Base-by-base conservation (phyloP, 23 red algal species). In the Rhodosorus marinus region DNA sequence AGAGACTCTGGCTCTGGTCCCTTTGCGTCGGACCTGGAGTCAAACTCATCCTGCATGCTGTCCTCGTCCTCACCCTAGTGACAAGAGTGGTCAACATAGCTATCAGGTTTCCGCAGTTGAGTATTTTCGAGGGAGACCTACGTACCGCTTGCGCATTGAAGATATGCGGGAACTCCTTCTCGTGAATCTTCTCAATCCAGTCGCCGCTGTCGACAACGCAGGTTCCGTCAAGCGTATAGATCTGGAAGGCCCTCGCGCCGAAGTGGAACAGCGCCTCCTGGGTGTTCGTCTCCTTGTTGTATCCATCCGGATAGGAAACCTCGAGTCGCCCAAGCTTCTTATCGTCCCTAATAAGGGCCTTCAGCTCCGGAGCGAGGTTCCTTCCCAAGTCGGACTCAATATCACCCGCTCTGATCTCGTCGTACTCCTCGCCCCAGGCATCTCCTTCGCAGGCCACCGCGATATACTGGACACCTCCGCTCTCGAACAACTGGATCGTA, bases 71-170 rank as follows among this genome's bases (percentile, higher is more conserved):
- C 38, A 11, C 11, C 11, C 38, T 11, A 17, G 38, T 11, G 17
- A n/a, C n/a, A n/a, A n/a, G n/a, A n/a, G n/a, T n/a, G n/a, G n/a
- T n/a, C n/a, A n/a, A n/a, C n/a, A n/a, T n/a, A n/a, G n/a, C n/a
- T n/a, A n/a, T n/a, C n/a, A n/a, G n/a, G n/a, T n/a, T n/a, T n/a
- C n/a, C n/a, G n/a, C n/a, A n/a, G n/a, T n/a, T n/a, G n/a, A n/a
- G n/a, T n/a, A n/a, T n/a, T n/a, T n/a, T n/a, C n/a, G n/a, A n/a
- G n/a, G n/a, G n/a, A n/a, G n/a, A n/a, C n/a, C n/a, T n/a, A n/a
- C n/a, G n/a, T n/a, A n/a, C n/a, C n/a, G n/a, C 52, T 24, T 82
- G 64, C 8, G 76, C 63, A 38, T 82, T 82, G 47, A 82, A 82
- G 24, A 72, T 64, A 19, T 51, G 21, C n/a, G 76, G 76, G 23